A percentile compares a stretch with the other conserved stretches of the same genome.
Evolutionary conservation across 176 grass and related monocot genomes (phyloP).

Genomic region (Hsuehochloa calcarea): DNA sequence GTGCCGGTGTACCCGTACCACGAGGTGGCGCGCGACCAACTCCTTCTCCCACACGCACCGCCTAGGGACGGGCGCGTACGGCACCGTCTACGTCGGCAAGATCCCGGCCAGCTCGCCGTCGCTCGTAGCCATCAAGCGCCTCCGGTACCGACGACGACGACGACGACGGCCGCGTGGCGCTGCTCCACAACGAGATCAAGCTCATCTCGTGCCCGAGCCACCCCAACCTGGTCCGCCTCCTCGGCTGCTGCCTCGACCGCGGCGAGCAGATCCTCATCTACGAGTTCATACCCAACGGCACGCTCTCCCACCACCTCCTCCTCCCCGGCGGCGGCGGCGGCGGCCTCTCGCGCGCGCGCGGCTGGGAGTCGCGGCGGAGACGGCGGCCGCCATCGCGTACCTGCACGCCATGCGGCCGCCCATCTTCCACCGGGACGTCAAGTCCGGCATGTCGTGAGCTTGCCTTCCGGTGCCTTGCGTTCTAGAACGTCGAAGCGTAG

Average conservation of each 20-base stretch:
- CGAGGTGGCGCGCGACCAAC: conserved; percentile 73
- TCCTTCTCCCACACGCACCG: conserved; percentile 68
- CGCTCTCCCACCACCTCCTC: conserved; percentile 66
- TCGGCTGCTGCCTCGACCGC: conserved; percentile 87
- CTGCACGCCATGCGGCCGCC: conserved; percentile 71
- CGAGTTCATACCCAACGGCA: conserved; percentile 88
- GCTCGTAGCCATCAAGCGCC: conserved; percentile 83
- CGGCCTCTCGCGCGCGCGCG: conserved; percentile 46
- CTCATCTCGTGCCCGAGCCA: conserved; percentile 82
- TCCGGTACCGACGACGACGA: conserved; percentile 43
- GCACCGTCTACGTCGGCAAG: conserved; percentile 87
- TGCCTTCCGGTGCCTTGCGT: conserved; percentile 85
- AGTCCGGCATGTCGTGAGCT: conserved; percentile 78
- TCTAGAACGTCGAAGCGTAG: conserved; percentile 75
- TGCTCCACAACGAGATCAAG: conserved; percentile 77
- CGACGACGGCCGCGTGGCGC: neutral
- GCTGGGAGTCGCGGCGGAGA: conserved; percentile 58
- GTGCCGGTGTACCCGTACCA: conserved; percentile 71
- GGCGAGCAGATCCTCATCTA: conserved; percentile 91
- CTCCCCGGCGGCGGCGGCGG: neutral
- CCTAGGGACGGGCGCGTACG: conserved; percentile 78
- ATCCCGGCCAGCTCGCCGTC: conserved; percentile 32
- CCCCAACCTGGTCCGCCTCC: conserved; percentile 76
- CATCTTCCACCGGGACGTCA: conserved; percentile 92
- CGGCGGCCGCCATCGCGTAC: conserved; percentile 61